Evolutionary conservation across 2,329 filamentous ascomycete species (phyloP), one percentile per base, ranked within the genome.

Genomic region (Aspergillus sp.): DNA sequence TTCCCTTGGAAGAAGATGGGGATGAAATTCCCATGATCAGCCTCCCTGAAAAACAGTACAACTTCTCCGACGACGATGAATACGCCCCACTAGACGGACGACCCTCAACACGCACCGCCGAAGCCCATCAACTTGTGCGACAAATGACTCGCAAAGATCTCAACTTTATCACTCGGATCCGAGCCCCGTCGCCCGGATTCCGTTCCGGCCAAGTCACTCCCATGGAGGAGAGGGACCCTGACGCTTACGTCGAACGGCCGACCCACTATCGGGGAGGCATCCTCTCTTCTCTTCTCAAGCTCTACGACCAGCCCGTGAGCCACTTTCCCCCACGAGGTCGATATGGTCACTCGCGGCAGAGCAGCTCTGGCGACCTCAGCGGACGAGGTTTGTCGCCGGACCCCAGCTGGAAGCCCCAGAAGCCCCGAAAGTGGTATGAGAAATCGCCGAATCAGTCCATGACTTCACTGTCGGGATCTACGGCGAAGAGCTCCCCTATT

Each of bases 251-350:
- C 18, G 86, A 88, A 49, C 81, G 82, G 47, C 90, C 90, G 4
- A 77, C 81, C 22, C 84, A 88, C 63, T 93, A 91, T 71, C 85
- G 87, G 53, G 88, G 87, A 31, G 90, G 91, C 31, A 85, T 94
- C 51, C 78, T 96, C 1, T 87, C 88, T 2, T 88, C 87, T 0
- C 78, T 96, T 0, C 78, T 95, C 53, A 90, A 88, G 72, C 80
- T 92, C 10, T 88, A 91, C 68, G 82, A 86, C 59, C 79, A 85
- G 61, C 79, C 81, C 67, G 65, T 66, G n/a, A 42, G 42, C 68
- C 59, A 66, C 65, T 60, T 71, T 64, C 58, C 75, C 42, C 56
- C 63, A 11, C 67, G 67, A 18, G 68, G 69, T 49, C 68, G 65
- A 6, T 65, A 70, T 70, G 67, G 64, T 46, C 67, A 68, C 52